Percentiles rank a stretch among this genome's conserved stretches.
These are phyloP conservation scores for Fistulifera pelliculosa DNA, from an alignment of 108 stramenopile species.

Conservation along the genomic window DNA sequence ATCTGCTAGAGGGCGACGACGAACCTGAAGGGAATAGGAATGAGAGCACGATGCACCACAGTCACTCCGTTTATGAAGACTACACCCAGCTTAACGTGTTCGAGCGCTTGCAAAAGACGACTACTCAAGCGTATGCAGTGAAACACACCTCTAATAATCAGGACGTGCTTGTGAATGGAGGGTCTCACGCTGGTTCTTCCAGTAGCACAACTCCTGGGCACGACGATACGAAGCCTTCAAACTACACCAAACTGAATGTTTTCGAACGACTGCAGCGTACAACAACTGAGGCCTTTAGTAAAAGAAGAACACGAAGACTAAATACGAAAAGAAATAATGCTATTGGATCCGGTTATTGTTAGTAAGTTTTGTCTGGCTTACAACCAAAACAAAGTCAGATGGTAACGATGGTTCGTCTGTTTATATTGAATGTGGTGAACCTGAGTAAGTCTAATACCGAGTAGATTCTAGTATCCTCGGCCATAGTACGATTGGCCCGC, in stretches of 20 bases:
- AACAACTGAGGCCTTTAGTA: constrained; percentile 24
- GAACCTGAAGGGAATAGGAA: not conserved
- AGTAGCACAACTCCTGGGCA: too few species aligned
- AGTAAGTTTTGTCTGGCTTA: too few species aligned
- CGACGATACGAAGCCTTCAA: too few species aligned
- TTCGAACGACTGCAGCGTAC: constrained; percentile 44
- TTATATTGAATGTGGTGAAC: too few species aligned
- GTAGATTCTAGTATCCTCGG: constrained; percentile 9
- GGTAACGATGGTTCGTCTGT: too few species aligned
- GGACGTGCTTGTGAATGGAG: too few species aligned
- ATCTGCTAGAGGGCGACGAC: constrained; percentile 27
- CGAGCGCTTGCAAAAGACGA: constrained; percentile 51
- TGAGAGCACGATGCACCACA: not conserved
- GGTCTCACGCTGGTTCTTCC: too few species aligned
- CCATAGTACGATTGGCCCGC: constrained; percentile 1
- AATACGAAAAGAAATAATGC: not conserved
- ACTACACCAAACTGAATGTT: constrained; percentile 35
- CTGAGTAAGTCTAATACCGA: too few species aligned
- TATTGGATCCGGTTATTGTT: too few species aligned
- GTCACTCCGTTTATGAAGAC: not conserved
- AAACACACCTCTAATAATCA: constrained; percentile 15
- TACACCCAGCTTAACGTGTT: constrained; percentile 38
- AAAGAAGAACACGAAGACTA: constrained; percentile 17
- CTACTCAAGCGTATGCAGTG: constrained; percentile 46
- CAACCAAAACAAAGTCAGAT: too few species aligned